phyloP scores from a whole-genome alignment of 768 basidiomycete species.

The Collybiopsis luxurians region DNA sequence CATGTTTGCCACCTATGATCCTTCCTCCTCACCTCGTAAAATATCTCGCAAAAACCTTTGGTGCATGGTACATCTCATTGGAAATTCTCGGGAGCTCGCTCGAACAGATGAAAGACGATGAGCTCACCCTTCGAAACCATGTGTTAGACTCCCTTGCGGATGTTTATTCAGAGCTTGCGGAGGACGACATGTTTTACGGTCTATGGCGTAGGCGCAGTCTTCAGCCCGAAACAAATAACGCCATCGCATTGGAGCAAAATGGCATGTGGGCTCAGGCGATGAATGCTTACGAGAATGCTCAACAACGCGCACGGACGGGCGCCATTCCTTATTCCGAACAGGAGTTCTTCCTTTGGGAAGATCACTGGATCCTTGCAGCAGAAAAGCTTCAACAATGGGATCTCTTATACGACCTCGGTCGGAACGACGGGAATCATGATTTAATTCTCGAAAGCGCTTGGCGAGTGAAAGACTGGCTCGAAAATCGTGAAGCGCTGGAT shows the following conservation, averaged over 20 bases:
- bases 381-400: conserved; percentile 99
- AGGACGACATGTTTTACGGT: conserved; percentile 98
- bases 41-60: conserved; percentile 93
- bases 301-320: conserved; percentile 78
- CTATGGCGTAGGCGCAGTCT: conserved; percentile 89
- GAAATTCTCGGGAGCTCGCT: conserved; percentile 84
- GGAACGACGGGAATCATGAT: conserved; percentile 87
- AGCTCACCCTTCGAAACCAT: conserved; percentile 74
- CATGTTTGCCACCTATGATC: conserved; percentile 84
- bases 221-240: conserved; percentile 87
- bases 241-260: conserved; percentile 88
- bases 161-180: conserved; percentile 91
- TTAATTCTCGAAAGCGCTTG: conserved; percentile 93
- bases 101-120: conserved; percentile 77
- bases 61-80: conserved; percentile 90
- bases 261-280: conserved; percentile 97
- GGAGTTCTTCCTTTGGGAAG: conserved; percentile 98
- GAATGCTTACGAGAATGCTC: conserved; percentile 84
- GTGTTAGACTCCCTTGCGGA: conserved; percentile 91
- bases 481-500: conserved; percentile 73
- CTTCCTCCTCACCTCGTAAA: conserved; percentile 95
- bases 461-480: conserved; percentile 91
- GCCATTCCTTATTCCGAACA: conserved; percentile 88
- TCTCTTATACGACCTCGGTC: conserved; percentile 85
- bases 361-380: conserved; percentile 95